These are phyloP conservation scores for Physcomitrellopsis africana DNA, from an alignment of 225 moss, liverwort and hornwort genomes.

Conservation along the genomic window DNA sequence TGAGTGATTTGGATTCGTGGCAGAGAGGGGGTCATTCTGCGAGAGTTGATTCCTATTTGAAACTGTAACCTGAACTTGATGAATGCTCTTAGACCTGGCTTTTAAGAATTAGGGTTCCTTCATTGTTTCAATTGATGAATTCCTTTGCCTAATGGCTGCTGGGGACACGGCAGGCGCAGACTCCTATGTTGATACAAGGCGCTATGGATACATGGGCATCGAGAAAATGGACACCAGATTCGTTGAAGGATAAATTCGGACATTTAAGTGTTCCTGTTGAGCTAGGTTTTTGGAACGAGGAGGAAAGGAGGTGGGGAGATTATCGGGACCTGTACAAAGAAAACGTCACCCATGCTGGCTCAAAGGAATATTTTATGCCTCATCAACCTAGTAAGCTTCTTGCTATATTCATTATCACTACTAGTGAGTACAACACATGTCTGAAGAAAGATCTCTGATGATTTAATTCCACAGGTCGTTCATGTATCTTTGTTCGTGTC, in stretches of 20 bases:
- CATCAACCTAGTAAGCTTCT: slow-evolving; percentile 52
- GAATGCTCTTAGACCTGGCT: neutral
- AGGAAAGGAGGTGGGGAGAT: slow-evolving; percentile 51
- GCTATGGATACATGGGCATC: slow-evolving; percentile 57
- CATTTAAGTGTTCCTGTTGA: slow-evolving; percentile 57
- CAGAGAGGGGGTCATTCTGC: neutral
- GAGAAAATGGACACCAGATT: slow-evolving; percentile 45
- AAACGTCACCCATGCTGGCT: slow-evolving; percentile 19
- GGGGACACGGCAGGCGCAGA: slow-evolving; percentile 37
- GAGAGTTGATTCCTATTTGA: neutral
- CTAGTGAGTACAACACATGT: slow-evolving; percentile 1
- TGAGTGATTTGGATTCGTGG: neutral
- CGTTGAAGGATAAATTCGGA: slow-evolving; percentile 41
- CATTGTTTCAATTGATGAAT: neutral
- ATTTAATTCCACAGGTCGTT: neutral
- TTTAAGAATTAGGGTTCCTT: neutral
- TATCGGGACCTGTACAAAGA: slow-evolving; percentile 55
- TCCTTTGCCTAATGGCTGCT: slow-evolving; percentile 6
- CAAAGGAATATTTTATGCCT: slow-evolving; percentile 49
- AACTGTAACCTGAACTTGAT: neutral
- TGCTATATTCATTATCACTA: slow-evolving; percentile 1
- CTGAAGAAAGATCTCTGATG: neutral
- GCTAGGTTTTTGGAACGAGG: slow-evolving; percentile 55
- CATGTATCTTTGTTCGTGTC: neutral
- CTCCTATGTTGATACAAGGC: slow-evolving; percentile 49